Base-by-base conservation (phyloP, 2,329 filamentous ascomycete species). In the Ophiostoma ulmi region DNA sequence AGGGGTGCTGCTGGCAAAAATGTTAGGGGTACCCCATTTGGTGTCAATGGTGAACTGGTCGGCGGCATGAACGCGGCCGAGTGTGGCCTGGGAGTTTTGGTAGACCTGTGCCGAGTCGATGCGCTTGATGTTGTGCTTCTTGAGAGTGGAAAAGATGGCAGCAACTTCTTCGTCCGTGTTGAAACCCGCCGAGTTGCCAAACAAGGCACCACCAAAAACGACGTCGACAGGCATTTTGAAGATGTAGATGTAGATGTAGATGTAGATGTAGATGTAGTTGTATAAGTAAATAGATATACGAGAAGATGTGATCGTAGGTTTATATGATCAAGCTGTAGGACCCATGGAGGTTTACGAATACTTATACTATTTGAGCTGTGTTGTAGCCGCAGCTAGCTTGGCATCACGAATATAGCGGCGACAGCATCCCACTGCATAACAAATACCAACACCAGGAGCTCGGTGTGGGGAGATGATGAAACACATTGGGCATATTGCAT, bases 101-200 rank as follows among this genome's bases (percentile, higher is more conserved):
- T 48, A 48, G 44, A 48, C n/a, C 44, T 48, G 44, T 6, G 44
- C 44, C 1, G 83, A 48, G 20, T 48, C 44, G 17, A 48, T 48
- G 5, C 44, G 44, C 44, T 48, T 48, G 44, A 48, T 20, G 17
- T 48, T 48, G 44, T 48, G 7, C 44, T 48, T 48, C 44, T 48
- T 48, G 44, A 48, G 44, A 20, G 44, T 48, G 17, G 44, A 17
- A 48, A 48, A 48, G 17, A 48, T n/a, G 5, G 14, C 5, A 6
- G 44, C 17, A 7, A 48, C 3, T 20, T 48, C 44, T 48, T 48
- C 44, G 17, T 48, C 44, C 17, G 44, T 48, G 44, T n/a, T 48
- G 44, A 48, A 48, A 20, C 44, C 44, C 17, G 20, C 44, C 7
- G 6, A 20, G 17, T 48, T 48, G 44, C 44, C 44, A n/a, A 48